Evolutionary conservation across 108 stramenopile genomes (phyloP).

Genomic region (Skeletonema potamos): DNA sequence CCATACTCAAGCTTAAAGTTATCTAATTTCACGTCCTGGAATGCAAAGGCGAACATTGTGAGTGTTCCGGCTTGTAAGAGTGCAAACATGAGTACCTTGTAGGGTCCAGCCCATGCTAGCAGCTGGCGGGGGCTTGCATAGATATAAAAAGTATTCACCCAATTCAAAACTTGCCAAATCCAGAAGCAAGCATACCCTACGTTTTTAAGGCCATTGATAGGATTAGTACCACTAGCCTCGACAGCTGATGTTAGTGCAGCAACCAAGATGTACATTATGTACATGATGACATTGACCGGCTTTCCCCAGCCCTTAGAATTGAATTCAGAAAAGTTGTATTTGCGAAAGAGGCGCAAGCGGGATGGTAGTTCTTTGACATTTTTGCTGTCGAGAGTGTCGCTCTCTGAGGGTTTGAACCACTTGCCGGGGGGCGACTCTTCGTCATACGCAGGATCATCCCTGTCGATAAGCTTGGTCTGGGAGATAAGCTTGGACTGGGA

Average conservation of each 20-base stretch:
- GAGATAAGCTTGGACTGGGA: too few relatives aligned
- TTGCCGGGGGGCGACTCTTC: not conserved
- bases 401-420: not conserved
- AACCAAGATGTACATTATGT: not conserved
- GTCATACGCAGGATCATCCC: not conserved
- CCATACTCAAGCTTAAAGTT: not conserved
- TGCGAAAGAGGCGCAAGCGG: not conserved
- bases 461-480: not conserved
- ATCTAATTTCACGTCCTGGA: not conserved
- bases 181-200: not conserved
- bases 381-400: not conserved
- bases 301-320: not conserved
- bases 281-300: not conserved
- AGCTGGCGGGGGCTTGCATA: not conserved
- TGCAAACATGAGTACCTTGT: not conserved
- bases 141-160: not conserved
- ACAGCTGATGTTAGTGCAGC: not conserved
- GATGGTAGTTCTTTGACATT: not conserved
- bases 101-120: not conserved
- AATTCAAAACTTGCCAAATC: not conserved
- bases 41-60: not conserved
- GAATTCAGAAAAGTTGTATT: not conserved
- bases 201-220: too few relatives aligned
- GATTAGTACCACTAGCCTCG: too few relatives aligned
- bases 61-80: not conserved